Evolutionary conservation across 106 monocot genomes (phyloP).

Genomic region (Apostasia shenzhenica): DNA sequence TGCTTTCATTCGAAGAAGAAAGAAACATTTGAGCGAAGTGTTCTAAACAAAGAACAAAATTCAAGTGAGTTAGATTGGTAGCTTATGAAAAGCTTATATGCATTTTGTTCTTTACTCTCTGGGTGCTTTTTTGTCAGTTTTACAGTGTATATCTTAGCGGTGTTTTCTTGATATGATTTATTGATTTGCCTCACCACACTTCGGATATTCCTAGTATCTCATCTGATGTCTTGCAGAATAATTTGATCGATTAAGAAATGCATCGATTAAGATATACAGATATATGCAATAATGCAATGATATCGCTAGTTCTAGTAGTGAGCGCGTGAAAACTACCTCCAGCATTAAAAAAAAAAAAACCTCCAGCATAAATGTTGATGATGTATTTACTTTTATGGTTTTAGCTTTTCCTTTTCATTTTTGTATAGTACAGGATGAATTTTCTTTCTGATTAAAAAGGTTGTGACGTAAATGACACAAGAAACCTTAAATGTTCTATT

Average conservation of each 20-base stretch:
- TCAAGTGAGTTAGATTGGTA: conserved; percentile 22
- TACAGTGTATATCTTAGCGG: neutral
- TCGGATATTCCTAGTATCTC: neutral
- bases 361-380: no score
- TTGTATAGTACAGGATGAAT: neutral
- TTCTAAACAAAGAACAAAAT: conserved; percentile 20
- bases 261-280: neutral
- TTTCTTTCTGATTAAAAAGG: neutral
- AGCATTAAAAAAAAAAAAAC: no score
- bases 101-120: neutral
- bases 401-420: neutral
- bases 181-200: neutral
- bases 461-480: no score
- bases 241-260: neutral
- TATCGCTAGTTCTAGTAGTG: no score
- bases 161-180: neutral
- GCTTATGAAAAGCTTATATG: neutral
- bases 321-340: no score
- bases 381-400: no score
- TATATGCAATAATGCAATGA: no score
- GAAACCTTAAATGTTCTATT: no score
- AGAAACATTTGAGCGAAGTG: conserved; percentile 25
- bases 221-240: neutral
- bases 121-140: neutral
- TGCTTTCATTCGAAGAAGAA: conserved; percentile 31